Evolutionary conservation across 1,284 basidiomycete genomes (phyloP).

Genomic region (Ceratobasidium sp.): DNA sequence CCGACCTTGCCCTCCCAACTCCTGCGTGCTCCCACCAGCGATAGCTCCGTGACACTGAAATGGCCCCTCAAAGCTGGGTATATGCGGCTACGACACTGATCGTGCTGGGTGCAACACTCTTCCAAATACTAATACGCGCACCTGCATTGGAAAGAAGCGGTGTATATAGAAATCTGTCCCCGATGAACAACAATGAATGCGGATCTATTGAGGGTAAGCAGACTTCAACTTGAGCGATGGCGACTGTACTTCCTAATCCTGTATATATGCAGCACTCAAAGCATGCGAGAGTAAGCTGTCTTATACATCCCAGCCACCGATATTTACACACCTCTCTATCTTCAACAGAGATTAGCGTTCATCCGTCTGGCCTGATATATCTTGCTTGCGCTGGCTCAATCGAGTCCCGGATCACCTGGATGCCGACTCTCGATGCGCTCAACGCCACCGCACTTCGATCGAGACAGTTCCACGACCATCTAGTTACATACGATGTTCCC

Average conservation of each 20-base stretch:
- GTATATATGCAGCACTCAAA: background rate
- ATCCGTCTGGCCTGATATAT: slow-evolving; percentile 22
- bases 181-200: slow-evolving; percentile 16
- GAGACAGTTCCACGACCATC: background rate
- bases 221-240: background rate
- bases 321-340: background rate
- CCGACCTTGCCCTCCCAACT: no score
- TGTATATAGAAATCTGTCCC: background rate
- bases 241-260: background rate
- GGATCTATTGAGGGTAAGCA: background rate
- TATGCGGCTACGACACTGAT: slow-evolving; percentile 1
- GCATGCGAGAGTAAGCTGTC: slow-evolving; percentile 26
- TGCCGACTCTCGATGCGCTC: slow-evolving; percentile 23
- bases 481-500: slow-evolving; percentile 19
- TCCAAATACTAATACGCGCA: slow-evolving; percentile 6
- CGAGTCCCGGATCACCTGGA: slow-evolving; percentile 29
- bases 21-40: no score
- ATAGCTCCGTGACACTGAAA: background rate
- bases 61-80: slow-evolving; percentile 24
- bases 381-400: slow-evolving; percentile 27
- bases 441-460: slow-evolving; percentile 16
- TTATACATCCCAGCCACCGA: no score
- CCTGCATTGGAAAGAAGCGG: background rate
- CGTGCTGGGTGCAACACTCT: slow-evolving; percentile 3
- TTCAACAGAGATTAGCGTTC: slow-evolving; percentile 15